These are phyloP conservation scores for Dacryopinax primogenitus DNA, from an alignment of 768 basidiomycete genomes.

Conservation along the genomic window DNA sequence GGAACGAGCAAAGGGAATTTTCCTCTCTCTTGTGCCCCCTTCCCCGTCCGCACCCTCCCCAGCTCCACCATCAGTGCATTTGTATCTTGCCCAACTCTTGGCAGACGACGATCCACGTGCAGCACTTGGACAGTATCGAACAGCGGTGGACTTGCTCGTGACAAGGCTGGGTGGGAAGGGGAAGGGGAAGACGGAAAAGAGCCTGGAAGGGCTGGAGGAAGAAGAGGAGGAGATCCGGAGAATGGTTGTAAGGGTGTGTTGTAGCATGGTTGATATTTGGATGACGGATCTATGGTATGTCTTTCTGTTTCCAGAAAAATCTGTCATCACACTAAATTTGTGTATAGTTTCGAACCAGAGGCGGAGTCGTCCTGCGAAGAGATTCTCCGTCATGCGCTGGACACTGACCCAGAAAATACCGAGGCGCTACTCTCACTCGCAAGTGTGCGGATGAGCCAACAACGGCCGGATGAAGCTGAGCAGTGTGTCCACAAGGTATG, in stretches of 20 bases:
- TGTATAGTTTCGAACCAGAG: slow-evolving; percentile 56
- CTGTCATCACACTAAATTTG: background rate
- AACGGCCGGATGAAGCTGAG: slow-evolving; percentile 69
- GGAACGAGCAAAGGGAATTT: slow-evolving; percentile 61
- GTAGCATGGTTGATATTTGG: slow-evolving; percentile 91
- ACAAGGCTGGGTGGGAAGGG: slow-evolving; percentile 50
- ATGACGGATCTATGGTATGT: slow-evolving; percentile 88
- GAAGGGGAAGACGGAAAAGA: slow-evolving; percentile 28
- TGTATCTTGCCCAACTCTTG: slow-evolving; percentile 73
- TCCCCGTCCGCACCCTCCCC: slow-evolving; percentile 43
- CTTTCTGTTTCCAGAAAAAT: background rate
- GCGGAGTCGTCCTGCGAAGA: slow-evolving; percentile 74
- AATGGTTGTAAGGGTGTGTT: slow-evolving; percentile 63
- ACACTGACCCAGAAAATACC: slow-evolving; percentile 57
- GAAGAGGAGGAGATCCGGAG: slow-evolving; percentile 45
- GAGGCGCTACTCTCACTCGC: slow-evolving; percentile 73
- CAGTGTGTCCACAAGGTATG: slow-evolving; percentile 54
- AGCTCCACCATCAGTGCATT: slow-evolving; percentile 62
- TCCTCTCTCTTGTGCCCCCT: slow-evolving; percentile 48
- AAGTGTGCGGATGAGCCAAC: slow-evolving; percentile 79
- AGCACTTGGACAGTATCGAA: slow-evolving; percentile 63
- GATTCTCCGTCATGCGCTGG: slow-evolving; percentile 57
- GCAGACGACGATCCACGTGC: slow-evolving; percentile 59
- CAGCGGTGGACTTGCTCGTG: slow-evolving; percentile 60
- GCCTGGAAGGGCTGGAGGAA: slow-evolving; percentile 26